Percentiles rank a stretch among this genome's conserved stretches.
phyloP scores from a whole-genome alignment of 23 red algal species.

The Gracilaria domingensis region DNA sequence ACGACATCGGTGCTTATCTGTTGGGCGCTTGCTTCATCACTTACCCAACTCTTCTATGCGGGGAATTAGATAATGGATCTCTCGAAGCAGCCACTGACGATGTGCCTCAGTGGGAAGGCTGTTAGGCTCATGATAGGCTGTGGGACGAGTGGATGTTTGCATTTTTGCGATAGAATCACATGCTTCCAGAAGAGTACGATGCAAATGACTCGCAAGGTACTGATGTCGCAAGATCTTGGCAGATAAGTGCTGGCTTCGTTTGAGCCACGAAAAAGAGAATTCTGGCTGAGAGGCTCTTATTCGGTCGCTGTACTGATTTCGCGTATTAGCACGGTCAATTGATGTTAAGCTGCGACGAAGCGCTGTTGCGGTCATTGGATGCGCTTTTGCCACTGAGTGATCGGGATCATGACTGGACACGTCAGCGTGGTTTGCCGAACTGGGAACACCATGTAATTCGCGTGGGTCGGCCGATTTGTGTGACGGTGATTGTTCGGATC shows the following conservation, averaged over 20 bases:
- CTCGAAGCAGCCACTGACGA: constrained; percentile 56
- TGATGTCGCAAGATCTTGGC: constrained; percentile 56
- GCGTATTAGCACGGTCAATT: constrained; percentile 8
- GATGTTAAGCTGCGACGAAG: constrained; percentile 25
- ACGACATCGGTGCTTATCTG: constrained; percentile 9
- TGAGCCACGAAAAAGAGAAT: constrained; percentile 58
- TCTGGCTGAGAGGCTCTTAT: background rate
- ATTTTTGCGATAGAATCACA: constrained; percentile 33
- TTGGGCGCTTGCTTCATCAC: constrained; percentile 35
- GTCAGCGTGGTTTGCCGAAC: background rate
- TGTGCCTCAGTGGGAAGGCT: constrained; percentile 49
- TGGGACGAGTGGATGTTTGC: background rate
- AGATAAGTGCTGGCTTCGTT: constrained; percentile 42
- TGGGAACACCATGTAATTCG: background rate
- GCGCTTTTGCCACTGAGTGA: background rate
- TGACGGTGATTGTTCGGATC: background rate
- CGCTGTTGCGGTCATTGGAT: constrained; percentile 13
- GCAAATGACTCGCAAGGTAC: constrained; percentile 40
- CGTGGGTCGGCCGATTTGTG: background rate
- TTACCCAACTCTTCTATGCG: constrained; percentile 61
- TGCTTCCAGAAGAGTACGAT: constrained; percentile 49
- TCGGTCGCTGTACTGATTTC: constrained; percentile 1
- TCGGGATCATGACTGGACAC: constrained; percentile 12
- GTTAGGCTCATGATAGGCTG: background rate
- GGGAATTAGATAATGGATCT: constrained; percentile 54